Evolutionary conservation across 495 filamentous ascomycete genomes (phyloP), one percentile per base, ranked within the genome.

Genomic region (Tuber calosporum): DNA sequence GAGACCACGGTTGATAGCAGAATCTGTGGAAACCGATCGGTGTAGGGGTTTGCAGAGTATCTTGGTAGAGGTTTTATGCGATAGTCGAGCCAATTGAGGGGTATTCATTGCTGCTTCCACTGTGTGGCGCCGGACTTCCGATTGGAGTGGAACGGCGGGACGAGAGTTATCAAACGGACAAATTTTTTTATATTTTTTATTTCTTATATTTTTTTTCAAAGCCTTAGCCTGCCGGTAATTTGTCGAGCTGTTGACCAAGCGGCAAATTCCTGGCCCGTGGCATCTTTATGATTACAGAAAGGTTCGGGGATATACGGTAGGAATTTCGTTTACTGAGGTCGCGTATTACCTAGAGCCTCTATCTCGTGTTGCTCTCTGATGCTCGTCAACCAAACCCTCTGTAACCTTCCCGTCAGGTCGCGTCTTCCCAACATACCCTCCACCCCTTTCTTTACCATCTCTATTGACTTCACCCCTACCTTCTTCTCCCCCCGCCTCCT

Each of bases 1-100:
- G 67, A 87, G 84, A 7, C 86, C 87, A 30, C 85, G 84, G 39
- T 83, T 84, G 77, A 89, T 89, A 39, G 87, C 86, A 19, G 86
- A 86, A 67, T 84, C 87, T 69, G 87, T 82, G n/a, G 87, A 88
- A 41, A 85, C 86, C 79, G 85, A 72, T 70, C 86, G 84, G 67
- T 72, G 67, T 22, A 69, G 62, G 43, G 70, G 37, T 6, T 45
- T 17, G 38, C 37, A 8, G 48, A 40, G 36, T 34, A 34, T 34
- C 1, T 19, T 34, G 11, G 13, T 62, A 62, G 53, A 26, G 53
- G 2, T 34, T 62, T 19, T 34, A 30, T 17, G 53, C 53, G 34
- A 62, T 7, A 62, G n/a, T 62, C 26, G 53, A 62, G 26, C 26
- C 17, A 30, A 62, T 62, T 62, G 53, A n/a, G 53, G 26, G 53